Conservation (phyloP, 1,284 basidiomycete species). For the Marasmius oreades region DNA sequence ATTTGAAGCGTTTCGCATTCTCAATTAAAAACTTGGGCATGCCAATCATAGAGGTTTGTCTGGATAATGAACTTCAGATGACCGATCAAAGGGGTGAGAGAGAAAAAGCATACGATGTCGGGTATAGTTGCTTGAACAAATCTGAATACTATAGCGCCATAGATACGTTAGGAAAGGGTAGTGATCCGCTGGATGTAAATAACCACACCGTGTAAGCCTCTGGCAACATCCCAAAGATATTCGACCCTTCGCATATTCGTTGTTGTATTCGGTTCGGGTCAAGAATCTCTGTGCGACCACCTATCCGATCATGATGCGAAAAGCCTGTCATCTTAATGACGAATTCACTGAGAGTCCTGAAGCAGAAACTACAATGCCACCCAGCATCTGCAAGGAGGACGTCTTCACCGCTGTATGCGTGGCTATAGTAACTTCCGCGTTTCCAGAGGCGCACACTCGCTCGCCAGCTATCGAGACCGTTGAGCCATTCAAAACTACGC, state of each 20-base stretch:
- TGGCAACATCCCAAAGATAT: conserved; percentile 66
- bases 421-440: conserved; percentile 41
- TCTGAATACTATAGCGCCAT: conserved; percentile 42
- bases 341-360: conserved; percentile 57
- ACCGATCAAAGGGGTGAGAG: background rate
- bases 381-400: conserved; percentile 56
- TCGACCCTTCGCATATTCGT: conserved; percentile 57
- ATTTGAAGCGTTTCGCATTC: conserved; percentile 47
- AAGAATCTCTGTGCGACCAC: conserved; percentile 48
- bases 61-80: conserved; percentile 13
- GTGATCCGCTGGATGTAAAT: conserved; percentile 6
- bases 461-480: conserved; percentile 53
- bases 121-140: conserved; percentile 46
- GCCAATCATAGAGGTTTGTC: conserved; percentile 44
- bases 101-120: conserved; percentile 40
- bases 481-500: conserved; percentile 53
- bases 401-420: conserved; percentile 50
- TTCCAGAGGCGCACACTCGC: conserved; percentile 50
- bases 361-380: conserved; percentile 65
- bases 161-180: background rate
- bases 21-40: conserved; percentile 51
- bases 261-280: conserved; percentile 52
- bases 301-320: conserved; percentile 65
- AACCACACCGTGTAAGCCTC: conserved; percentile 52
- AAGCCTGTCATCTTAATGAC: conserved; percentile 62